Evolutionary conservation across 495 filamentous ascomycete species (phyloP).

Genomic region (Hypoxylon lenormandii): DNA sequence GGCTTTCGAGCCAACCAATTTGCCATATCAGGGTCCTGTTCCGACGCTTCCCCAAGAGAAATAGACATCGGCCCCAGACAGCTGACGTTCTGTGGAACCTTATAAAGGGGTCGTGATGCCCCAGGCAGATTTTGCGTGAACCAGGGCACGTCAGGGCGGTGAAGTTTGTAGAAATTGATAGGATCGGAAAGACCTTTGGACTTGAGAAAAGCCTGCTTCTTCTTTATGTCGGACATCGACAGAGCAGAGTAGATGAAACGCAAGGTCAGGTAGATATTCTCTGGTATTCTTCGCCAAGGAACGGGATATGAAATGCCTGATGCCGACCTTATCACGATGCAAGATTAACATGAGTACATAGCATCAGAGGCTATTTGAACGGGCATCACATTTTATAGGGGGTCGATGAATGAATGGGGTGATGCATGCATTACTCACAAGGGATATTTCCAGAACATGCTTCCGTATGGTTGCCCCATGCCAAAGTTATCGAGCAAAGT

Average conservation of each 20-base stretch:
- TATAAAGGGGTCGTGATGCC: constrained; percentile 56
- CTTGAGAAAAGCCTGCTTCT: constrained; percentile 17
- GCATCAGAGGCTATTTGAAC: not conserved
- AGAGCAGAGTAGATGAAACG: constrained; percentile 20
- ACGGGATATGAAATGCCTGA: constrained; percentile 65
- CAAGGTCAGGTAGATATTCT: constrained; percentile 59
- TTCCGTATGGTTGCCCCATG: constrained; percentile 52
- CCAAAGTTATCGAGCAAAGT: constrained; percentile 57
- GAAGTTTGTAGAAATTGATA: constrained; percentile 14
- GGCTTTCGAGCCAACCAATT: constrained; percentile 60
- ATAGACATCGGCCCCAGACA: constrained; percentile 60
- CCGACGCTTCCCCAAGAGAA: constrained; percentile 49
- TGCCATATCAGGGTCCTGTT: constrained; percentile 58
- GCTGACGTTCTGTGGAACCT: constrained; percentile 60
- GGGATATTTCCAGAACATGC: constrained; percentile 49
- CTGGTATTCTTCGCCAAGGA: constrained; percentile 57
- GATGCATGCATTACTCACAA: constrained; percentile 25
- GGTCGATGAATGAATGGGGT: not conserved
- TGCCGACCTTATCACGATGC: constrained; percentile 48
- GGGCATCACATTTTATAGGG: not conserved
- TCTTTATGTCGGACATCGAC: constrained; percentile 26
- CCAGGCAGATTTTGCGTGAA: constrained; percentile 46
- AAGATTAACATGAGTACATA: constrained; percentile 1
- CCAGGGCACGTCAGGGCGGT: constrained; percentile 23
- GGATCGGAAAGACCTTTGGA: constrained; percentile 29